Conservation (phyloP, 495 filamentous ascomycete genomes). For the Hapsidospora chrysogenum region DNA sequence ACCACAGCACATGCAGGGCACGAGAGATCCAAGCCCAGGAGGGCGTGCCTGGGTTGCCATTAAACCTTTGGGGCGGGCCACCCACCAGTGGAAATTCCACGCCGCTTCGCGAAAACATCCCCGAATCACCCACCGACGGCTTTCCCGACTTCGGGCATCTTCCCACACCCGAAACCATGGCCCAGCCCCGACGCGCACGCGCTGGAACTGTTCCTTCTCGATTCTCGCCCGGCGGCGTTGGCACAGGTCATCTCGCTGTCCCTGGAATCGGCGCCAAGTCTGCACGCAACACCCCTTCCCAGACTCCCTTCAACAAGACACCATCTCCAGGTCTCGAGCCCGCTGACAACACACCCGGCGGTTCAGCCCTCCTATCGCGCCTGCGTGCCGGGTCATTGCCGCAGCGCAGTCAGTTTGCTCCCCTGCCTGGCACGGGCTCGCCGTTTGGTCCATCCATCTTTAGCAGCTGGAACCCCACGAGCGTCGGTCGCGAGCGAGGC, state of each 20-base stretch:
- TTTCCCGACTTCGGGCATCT: conserved; percentile 76
- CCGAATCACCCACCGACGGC: conserved; percentile 90
- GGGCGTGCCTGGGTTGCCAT: conserved; percentile 49
- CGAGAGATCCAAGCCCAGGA: conserved; percentile 97
- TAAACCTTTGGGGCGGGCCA: conserved; percentile 77
- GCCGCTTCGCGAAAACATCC: conserved; percentile 89
- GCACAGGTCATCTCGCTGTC: conserved; percentile 39
- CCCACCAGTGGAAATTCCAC: conserved; percentile 93
- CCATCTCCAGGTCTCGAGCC: conserved; percentile 57
- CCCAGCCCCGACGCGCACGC: conserved; percentile 50
- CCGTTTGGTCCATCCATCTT: conserved; percentile 86
- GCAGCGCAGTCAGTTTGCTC: conserved; percentile 59
- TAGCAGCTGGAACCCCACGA: conserved; percentile 62
- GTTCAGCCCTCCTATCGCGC: conserved; percentile 61
- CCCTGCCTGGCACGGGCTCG: conserved; percentile 26
- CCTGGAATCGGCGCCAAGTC: conserved; percentile 61
- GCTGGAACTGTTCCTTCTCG: conserved; percentile 94
- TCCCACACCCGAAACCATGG: conserved; percentile 38
- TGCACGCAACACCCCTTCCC: conserved; percentile 76
- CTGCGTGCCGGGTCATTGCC: conserved; percentile 92
- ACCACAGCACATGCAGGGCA: conserved; percentile 35
- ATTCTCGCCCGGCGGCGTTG: conserved; percentile 55
- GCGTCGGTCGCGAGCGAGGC: conserved; percentile 48
- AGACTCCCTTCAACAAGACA: conserved; percentile 69
- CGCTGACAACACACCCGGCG: conserved; percentile 21